phyloP scores from a whole-genome alignment of 2,329 filamentous ascomycete genomes.

The Phyllosticta paracitricarpa region DNA sequence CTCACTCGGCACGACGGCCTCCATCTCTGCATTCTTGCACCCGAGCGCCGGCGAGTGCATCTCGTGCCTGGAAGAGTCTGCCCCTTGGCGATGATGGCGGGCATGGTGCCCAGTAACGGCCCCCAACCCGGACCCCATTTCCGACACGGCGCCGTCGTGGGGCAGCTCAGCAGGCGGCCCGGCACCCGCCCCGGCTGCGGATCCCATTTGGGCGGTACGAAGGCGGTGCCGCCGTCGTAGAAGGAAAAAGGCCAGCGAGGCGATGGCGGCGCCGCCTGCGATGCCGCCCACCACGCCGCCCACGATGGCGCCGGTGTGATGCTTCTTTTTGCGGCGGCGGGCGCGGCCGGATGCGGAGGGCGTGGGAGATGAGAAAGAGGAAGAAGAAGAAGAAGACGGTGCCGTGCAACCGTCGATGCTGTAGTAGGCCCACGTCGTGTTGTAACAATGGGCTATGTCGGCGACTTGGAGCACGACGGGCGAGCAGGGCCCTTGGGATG shows the following conservation, averaged over 20 bases:
- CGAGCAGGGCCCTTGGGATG: neutral
- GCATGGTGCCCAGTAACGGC: neutral
- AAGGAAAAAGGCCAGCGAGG: neutral
- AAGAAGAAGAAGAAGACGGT: neutral
- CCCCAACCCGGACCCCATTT: neutral
- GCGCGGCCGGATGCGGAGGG: neutral
- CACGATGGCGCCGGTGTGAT: constrained; percentile 2
- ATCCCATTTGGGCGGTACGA: neutral
- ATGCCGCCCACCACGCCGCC: constrained; percentile 10
- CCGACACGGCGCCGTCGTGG: neutral
- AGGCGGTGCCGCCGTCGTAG: neutral
- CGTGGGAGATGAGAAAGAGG: neutral
- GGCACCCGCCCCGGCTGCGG: neutral
- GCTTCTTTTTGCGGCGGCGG: neutral
- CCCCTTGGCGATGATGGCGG: neutral
- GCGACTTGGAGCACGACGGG: neutral
- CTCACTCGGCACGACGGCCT: neutral
- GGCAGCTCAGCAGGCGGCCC: neutral
- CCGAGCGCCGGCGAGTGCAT: neutral
- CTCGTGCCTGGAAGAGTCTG: neutral
- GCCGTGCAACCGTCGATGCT: constrained; percentile 22
- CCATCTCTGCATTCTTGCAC: neutral
- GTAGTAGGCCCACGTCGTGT: constrained; percentile 3
- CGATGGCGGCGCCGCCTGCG: neutral
- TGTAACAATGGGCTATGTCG: neutral